phyloP scores from a whole-genome alignment of 371 early-diverging fungal species.

The Apophysomyces ossiformis region DNA sequence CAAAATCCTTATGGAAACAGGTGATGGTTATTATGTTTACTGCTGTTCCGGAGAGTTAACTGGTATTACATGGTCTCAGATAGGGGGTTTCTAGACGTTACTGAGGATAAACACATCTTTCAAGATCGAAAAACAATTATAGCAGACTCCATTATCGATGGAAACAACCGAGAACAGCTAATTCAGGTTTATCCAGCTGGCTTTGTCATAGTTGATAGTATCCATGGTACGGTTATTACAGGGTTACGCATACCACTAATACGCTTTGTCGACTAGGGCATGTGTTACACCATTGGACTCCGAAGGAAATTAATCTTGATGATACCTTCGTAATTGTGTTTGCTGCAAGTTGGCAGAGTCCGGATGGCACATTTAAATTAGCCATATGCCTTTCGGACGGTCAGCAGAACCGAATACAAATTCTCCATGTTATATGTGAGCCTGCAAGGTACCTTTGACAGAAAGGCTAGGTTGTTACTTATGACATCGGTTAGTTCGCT shows the following conservation, averaged over 20 bases:
- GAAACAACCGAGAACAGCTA: neutral
- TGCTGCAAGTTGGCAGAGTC: neutral
- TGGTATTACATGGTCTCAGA: neutral
- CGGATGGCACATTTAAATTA: neutral
- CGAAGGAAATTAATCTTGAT: neutral
- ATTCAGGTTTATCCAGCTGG: constrained; percentile 22
- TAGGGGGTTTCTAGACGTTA: constrained; percentile 23
- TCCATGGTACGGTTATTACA: neutral
- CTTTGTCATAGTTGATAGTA: constrained; percentile 12
- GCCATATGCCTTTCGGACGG: neutral
- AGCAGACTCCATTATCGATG: constrained; percentile 10
- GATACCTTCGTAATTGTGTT: neutral
- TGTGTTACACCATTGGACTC: neutral
- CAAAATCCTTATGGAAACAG: constrained; percentile 13
- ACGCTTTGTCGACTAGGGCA: neutral
- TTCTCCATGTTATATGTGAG: neutral
- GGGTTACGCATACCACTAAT: constrained; percentile 2
- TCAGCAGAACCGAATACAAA: neutral
- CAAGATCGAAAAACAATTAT: constrained; percentile 17
- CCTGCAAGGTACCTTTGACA: neutral
- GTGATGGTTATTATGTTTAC: constrained; percentile 6
- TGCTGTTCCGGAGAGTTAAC: neutral
- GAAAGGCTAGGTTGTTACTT: neutral
- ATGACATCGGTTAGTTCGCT: neutral
- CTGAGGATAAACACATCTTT: constrained; percentile 3